Conservation (phyloP, 2,329 filamentous ascomycete species). For the Nothomitra cinnamomea region DNA sequence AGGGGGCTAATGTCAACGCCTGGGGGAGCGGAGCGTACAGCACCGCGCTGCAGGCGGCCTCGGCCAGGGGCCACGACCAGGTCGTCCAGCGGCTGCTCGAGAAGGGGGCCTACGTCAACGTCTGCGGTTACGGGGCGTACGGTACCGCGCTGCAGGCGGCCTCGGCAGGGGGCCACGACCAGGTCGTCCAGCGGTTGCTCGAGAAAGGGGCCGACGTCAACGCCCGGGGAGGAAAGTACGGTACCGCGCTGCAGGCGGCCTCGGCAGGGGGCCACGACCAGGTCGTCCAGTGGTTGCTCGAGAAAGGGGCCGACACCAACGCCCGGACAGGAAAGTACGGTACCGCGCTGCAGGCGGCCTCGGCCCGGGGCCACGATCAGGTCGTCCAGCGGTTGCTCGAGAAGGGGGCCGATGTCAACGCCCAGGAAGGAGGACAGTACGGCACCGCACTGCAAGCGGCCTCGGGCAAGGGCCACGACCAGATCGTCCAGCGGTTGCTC, state of each 20-base stretch:
- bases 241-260: not conserved
- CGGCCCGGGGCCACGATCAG: not conserved
- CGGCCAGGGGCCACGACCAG: not conserved
- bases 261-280: not conserved
- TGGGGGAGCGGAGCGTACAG: constrained; percentile 6
- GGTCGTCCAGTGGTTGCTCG: constrained; percentile 6
- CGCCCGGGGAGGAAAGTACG: not conserved
- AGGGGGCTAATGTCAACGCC: constrained; percentile 11
- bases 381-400: constrained; percentile 6
- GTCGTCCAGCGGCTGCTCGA: constrained; percentile 7
- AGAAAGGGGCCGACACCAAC: constrained; percentile 7
- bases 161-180: not conserved
- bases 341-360: constrained; percentile 8
- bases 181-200: not conserved
- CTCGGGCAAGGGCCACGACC: not conserved
- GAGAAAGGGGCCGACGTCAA: not conserved
- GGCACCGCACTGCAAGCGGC: not conserved
- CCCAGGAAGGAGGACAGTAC: not conserved
- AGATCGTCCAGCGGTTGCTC: not conserved
- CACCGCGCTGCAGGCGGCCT: constrained; percentile 12
- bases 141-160: not conserved
- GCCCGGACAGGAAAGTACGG: constrained; percentile 7
- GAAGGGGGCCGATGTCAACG: constrained; percentile 6
- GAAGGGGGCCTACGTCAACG: not conserved
- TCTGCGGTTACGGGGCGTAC: not conserved